Conservation (phyloP, 192 early-diverging fungal genomes). For the Backusella mclennaniae region DNA sequence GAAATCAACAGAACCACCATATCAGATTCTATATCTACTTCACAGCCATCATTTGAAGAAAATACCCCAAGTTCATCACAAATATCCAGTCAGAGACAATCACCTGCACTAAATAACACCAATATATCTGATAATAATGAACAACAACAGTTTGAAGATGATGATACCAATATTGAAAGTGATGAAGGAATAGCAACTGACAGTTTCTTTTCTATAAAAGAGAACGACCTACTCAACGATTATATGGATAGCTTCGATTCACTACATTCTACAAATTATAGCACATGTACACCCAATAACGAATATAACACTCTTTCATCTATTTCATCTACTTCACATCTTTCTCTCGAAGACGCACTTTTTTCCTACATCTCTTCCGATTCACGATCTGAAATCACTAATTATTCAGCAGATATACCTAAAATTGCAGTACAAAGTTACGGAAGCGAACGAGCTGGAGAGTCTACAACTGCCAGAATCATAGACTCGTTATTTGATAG, state of each 20-base stretch:
- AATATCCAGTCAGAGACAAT: neutral
- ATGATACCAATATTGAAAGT: neutral
- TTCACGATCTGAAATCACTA: neutral
- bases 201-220: neutral
- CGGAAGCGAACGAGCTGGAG: neutral
- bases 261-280: neutral
- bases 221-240: neutral
- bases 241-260: neutral
- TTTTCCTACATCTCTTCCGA: slow-evolving; percentile 6
- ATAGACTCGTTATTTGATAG: neutral
- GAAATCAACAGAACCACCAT: neutral
- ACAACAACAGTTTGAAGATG: neutral
- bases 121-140: neutral
- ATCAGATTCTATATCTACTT: neutral
- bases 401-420: neutral
- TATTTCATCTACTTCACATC: neutral
- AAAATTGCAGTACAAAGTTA: neutral
- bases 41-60: neutral
- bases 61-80: neutral
- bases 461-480: neutral
- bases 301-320: neutral
- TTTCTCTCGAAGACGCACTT: neutral
- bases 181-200: neutral
- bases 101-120: neutral
- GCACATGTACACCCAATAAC: neutral